Percentiles rank a stretch among this genome's conserved stretches.
Conservation (phyloP, 2,329 filamentous ascomycete species). For the Phaeoacremonium minimum region DNA sequence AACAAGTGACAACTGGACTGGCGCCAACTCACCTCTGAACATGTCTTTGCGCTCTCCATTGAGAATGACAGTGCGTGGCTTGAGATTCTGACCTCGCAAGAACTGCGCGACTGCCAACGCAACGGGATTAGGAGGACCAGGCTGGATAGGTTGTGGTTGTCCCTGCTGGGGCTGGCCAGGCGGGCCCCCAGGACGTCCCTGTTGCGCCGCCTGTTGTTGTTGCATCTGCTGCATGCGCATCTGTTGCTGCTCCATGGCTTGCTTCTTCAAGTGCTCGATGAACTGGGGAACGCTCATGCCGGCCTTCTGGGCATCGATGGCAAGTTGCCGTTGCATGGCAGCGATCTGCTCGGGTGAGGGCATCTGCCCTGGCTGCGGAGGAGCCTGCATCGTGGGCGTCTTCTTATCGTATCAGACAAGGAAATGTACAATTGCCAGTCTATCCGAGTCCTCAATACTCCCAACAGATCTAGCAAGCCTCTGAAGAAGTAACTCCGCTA, state of each 20-base stretch:
- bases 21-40: conserved; percentile 69
- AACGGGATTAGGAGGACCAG: conserved; percentile 81
- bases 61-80: conserved; percentile 85
- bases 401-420: too few relatives aligned
- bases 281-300: conserved; percentile 86
- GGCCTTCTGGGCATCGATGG: conserved; percentile 75
- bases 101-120: conserved; percentile 88
- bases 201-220: conserved; percentile 39
- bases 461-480: too few relatives aligned
- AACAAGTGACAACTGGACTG: conserved; percentile 1
- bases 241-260: conserved; percentile 47
- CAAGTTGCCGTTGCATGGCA: conserved; percentile 77
- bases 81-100: conserved; percentile 77
- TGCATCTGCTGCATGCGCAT: conserved; percentile 25
- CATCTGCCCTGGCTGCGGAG: conserved; percentile 18
- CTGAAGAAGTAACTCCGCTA: too few relatives aligned
- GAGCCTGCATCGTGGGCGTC: background rate
- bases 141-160: conserved; percentile 63
- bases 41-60: conserved; percentile 97
- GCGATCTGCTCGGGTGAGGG: conserved; percentile 74
- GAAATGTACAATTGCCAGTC: too few relatives aligned
- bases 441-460: too few relatives aligned
- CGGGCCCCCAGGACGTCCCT: conserved; percentile 23
- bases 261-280: conserved; percentile 62
- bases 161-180: conserved; percentile 30